A percentile compares a stretch with the other conserved stretches of the same genome.
Conservation (phyloP, 768 basidiomycete genomes). For the Daedalea quercina region DNA sequence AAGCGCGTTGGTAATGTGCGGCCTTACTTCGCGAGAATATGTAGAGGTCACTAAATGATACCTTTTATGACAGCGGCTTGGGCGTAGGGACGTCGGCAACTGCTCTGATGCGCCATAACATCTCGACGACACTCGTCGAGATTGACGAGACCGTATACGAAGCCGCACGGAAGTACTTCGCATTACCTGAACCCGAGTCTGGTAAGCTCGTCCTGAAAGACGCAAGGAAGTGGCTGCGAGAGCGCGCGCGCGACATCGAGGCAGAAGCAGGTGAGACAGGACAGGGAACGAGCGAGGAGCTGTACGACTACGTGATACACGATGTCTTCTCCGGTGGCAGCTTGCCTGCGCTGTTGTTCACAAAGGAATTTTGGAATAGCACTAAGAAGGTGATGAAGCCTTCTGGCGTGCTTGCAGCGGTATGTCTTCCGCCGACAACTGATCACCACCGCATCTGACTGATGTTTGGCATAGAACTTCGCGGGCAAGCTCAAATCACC, state of each 20-base stretch:
- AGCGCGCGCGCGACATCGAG: slow-evolving; percentile 20
- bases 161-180: slow-evolving; percentile 76
- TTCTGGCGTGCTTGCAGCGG: slow-evolving; percentile 77
- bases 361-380: slow-evolving; percentile 75
- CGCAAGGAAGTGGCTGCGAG: slow-evolving; percentile 61
- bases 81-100: slow-evolving; percentile 79
- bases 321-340: slow-evolving; percentile 93
- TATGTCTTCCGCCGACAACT: slow-evolving; percentile 30
- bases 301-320: slow-evolving; percentile 74
- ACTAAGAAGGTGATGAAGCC: slow-evolving; percentile 55
- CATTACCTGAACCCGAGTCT: slow-evolving; percentile 57
- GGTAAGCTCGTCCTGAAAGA: slow-evolving; percentile 68
- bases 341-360: slow-evolving; percentile 83
- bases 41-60: not conserved
- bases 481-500: slow-evolving; percentile 63
- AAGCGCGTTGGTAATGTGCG: slow-evolving; percentile 70
- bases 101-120: slow-evolving; percentile 67
- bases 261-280: not conserved
- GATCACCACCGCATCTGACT: not conserved
- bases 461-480: slow-evolving; percentile 54
- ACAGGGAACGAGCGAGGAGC: slow-evolving; percentile 9
- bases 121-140: slow-evolving; percentile 82
- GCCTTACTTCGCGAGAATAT: slow-evolving; percentile 7
- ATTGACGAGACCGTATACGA: slow-evolving; percentile 88
- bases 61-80: slow-evolving; percentile 55